Base-by-base conservation (phyloP, 768 basidiomycete species). In the Sarcomyxa edulis region DNA sequence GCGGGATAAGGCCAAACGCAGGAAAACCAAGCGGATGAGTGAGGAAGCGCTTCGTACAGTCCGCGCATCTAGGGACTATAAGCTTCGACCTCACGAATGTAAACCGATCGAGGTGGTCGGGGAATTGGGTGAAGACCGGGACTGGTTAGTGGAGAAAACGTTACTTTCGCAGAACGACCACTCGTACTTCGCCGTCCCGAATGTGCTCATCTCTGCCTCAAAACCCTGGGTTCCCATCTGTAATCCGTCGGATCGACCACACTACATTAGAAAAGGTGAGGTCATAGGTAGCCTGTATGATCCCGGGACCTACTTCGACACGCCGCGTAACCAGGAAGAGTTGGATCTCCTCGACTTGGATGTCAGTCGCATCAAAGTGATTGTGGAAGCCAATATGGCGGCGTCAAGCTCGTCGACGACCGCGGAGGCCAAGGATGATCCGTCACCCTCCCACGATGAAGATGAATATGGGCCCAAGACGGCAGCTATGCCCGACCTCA, bases 381-480 rank as follows among this genome's bases (percentile, higher is more conserved):
- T 32, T 0, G 35, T 40, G 11, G n/a, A n/a, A n/a, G n/a, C n/a
- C n/a, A n/a, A n/a, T n/a, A n/a, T n/a, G n/a, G n/a, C n/a, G n/a
- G n/a, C n/a, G n/a, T n/a, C n/a, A n/a, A n/a, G n/a, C n/a, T n/a
- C n/a, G n/a, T 15, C 37, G 11, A 26, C 6, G 4, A 7, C 23
- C 2, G 11, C 15, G 12, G 35, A 41, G 11, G 40, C 43, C 15
- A 20, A 37, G 16, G 23, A 26, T 1, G 42, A 36, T 2, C n/a
- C n/a, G n/a, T n/a, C n/a, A n/a, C n/a, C n/a, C n/a, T n/a, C n/a
- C n/a, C n/a, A n/a, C n/a, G n/a, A n/a, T n/a, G n/a, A n/a, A n/a
- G 44, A 51, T 26, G 18, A 33, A n/a, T 48, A 43, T 37, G 46
- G 49, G 2, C 50, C 52, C 3, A 58, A 58, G 20, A 52, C 46